Base-by-base conservation (phyloP, 2,329 filamentous ascomycete species). In the Apiospora marii region DNA sequence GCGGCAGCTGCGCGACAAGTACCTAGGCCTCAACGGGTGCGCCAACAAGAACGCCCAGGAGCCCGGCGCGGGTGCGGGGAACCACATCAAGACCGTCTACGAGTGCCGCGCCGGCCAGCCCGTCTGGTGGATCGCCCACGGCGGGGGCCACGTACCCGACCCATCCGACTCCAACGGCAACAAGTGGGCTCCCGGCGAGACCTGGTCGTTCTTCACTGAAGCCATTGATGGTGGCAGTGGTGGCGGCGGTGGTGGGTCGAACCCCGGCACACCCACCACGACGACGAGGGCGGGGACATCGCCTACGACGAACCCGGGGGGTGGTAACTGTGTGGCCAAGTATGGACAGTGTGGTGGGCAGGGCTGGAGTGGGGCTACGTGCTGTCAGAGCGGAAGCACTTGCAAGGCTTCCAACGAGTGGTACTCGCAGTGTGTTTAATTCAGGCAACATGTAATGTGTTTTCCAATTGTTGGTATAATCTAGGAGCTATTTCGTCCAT, bases 21-120 rank as follows among this genome's bases (percentile, higher is more conserved):
- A 82, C 74, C 77, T 84, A 8, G 71, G 71, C 19, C 79, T 82
- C 74, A 84, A 85, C 72, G 80, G 81, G 7, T 85, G 83, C 75
- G 73, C 48, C 46, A 72, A 76, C 69, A 74, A 76, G 74, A 75
- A 72, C 19, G 76, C 78, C 37, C 73, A 74, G 24, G 76, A 79
- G 70, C 78, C 77, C 5, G 34, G 19, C 3, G 58, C 70, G 1
- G 77, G 79, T 16, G 74, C 72, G 6, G 68, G 67, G 12, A 70
- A 69, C 27, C 75, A 77, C 69, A 75, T 77, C 72, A 77, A 78
- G 69, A 79, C 79, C 7, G 76, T 77, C 51, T 80, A 81, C 73
- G 67, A 69, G 7, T 81, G 80, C 74, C 68, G 68, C 22, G 68
- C 68, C 19, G 16, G 30, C 48, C 34, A 34, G 30, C 80, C 79